Evolutionary conservation across 139 green algal species (phyloP), one percentile per base, ranked within the genome.

Genomic region (Micractinium conductrix): DNA sequence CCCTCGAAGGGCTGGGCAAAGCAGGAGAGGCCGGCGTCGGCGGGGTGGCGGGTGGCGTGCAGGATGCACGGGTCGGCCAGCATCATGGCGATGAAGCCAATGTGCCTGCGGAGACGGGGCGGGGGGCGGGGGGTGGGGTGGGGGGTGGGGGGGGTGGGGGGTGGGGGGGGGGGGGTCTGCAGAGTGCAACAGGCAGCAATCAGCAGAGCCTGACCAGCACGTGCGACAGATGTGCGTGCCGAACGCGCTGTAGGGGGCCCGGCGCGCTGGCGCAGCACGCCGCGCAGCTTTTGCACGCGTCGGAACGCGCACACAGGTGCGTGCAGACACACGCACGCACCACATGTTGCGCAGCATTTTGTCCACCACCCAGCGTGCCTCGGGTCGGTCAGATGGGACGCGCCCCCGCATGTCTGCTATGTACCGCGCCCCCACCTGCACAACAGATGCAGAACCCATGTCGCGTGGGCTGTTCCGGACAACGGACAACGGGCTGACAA

Each of bases 261-360:
- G 58, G 22, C 7, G 9, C 26, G 58, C 22, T 35, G 58, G 22
- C 19, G 24, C 22, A 21, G 16, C 40, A 10, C 71, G n/a, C n/a
- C n/a, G 55, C 55, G 55, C 55, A 30, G 55, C 55, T 22, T 63
- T 19, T 63, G 55, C 55, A 22, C 55, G n/a, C n/a, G n/a, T n/a
- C n/a, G 4, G 14, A 16, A 22, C 55, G 55, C 55, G 14, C 21
- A 22, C 55, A 22, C 55, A 63, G 55, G 55, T 22, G 55, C 55
- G n/a, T n/a, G n/a, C n/a, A n/a, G n/a, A n/a, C n/a, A n/a, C n/a
- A n/a, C n/a, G n/a, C n/a, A 21, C 53, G 53, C 53, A 84, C 90
- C 88, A 95, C 43, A 89, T 55, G 89, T 96, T 96, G 48, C 90
- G 91, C 84, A 97, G 92, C 93, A 96, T 96, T 88, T 97, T 97